Evolutionary conservation across 129 eudicot species (phyloP).

Genomic region (Deinandra increscens): DNA sequence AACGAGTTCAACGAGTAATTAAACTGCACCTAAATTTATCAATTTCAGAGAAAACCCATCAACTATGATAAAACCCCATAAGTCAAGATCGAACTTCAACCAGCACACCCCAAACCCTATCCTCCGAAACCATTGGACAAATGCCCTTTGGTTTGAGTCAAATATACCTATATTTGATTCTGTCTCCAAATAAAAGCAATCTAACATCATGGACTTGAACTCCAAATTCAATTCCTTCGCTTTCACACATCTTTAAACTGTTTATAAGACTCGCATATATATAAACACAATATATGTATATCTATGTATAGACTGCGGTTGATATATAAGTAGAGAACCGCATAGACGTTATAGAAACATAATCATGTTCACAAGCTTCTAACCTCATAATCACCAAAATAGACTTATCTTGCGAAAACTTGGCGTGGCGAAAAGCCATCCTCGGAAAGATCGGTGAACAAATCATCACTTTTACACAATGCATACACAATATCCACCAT

Average conservation of each 20-base stretch:
- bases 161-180: no score
- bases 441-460: constrained; percentile 58
- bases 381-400: neutral
- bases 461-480: constrained; percentile 75
- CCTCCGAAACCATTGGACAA: no score
- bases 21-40: no score
- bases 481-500: constrained; percentile 94
- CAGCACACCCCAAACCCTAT: no score
- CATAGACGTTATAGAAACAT: no score
- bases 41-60: no score
- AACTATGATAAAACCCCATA: no score
- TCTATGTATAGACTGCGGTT: neutral
- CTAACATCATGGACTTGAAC: neutral
- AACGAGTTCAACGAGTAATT: no score
- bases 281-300: neutral
- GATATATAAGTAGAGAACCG: neutral
- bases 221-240: neutral
- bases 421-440: constrained; percentile 54
- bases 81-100: no score
- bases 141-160: no score
- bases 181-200: neutral
- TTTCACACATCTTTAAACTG: neutral
- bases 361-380: neutral
- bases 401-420: constrained; percentile 52
- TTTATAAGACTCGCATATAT: neutral